phyloP scores from a whole-genome alignment of 139 green algal genomes.

The Trebouxia sp. region DNA sequence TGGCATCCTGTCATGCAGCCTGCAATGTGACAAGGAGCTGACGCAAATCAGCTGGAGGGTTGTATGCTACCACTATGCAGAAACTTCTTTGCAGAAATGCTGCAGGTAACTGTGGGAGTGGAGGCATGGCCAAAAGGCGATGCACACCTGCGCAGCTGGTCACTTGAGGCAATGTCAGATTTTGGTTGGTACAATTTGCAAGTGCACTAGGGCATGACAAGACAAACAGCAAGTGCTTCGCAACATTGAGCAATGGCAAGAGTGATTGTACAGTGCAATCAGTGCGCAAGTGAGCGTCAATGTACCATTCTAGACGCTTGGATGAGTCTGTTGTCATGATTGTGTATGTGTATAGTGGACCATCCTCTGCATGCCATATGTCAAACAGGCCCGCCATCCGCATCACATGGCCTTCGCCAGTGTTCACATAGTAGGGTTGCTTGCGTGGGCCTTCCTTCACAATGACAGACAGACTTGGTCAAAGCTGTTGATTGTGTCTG shows the following conservation, averaged over 20 bases:
- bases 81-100: no score
- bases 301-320: constrained; percentile 53
- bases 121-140: no score
- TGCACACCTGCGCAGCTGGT: no score
- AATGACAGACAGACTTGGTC: neutral
- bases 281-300: neutral
- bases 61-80: no score
- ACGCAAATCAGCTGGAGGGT: neutral
- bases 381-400: constrained; percentile 71
- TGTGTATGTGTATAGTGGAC: constrained; percentile 61
- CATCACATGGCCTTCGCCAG: constrained; percentile 41
- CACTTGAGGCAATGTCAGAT: no score
- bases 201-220: no score
- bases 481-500: no score
- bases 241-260: no score
- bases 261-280: neutral
- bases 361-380: constrained; percentile 36
- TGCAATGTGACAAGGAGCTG: constrained; percentile 14
- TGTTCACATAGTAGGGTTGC: constrained; percentile 78
- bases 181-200: no score
- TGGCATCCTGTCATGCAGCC: constrained; percentile 86
- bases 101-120: no score
- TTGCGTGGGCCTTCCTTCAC: constrained; percentile 53
- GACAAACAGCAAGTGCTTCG: no score
- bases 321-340: constrained; percentile 75